phyloP scores from a whole-genome alignment of 352 stramenopile genomes.

The Phytophthora rubi region DNA sequence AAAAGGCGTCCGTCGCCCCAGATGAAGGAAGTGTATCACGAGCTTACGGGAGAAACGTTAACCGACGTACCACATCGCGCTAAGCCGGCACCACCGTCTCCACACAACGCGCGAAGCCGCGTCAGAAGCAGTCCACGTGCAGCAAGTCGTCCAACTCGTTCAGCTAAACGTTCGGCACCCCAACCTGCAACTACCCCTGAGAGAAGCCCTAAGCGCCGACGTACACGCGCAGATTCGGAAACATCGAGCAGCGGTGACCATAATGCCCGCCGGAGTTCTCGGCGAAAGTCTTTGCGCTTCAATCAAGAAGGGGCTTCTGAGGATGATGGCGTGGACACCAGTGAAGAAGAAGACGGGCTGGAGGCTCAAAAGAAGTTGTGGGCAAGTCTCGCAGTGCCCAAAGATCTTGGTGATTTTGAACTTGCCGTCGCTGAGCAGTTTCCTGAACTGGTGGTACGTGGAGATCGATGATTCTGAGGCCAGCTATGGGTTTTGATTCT shows the following conservation, averaged over 20 bases:
- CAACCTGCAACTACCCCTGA: conserved; percentile 19
- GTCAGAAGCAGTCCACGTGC: conserved; percentile 29
- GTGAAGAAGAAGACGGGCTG: conserved; percentile 17
- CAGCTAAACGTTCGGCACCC: conserved; percentile 19
- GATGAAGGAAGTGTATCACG: conserved; percentile 77
- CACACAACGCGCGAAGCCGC: conserved; percentile 28
- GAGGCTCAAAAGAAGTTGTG: conserved; percentile 30
- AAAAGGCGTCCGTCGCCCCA: conserved; percentile 71
- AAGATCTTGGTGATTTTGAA: conserved; percentile 43
- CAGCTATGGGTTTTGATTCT: not conserved
- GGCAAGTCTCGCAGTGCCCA: conserved; percentile 30
- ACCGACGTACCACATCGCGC: conserved; percentile 53
- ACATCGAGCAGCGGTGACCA: conserved; percentile 17
- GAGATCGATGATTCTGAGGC: conserved; percentile 9
- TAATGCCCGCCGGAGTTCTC: conserved; percentile 24
- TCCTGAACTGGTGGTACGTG: conserved; percentile 50
- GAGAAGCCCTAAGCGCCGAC: conserved; percentile 36
- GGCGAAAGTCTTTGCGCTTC: conserved; percentile 30
- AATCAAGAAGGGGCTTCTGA: conserved; percentile 28
- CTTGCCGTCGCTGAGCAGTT: conserved; percentile 47
- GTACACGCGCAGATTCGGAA: conserved; percentile 35
- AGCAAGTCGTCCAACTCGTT: conserved; percentile 16
- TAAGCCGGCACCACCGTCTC: conserved; percentile 24
- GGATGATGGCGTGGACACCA: conserved; percentile 19
- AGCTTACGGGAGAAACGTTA: conserved; percentile 64